Conservation (phyloP, 257 asterid species). For the Ehretia macrophylla region DNA sequence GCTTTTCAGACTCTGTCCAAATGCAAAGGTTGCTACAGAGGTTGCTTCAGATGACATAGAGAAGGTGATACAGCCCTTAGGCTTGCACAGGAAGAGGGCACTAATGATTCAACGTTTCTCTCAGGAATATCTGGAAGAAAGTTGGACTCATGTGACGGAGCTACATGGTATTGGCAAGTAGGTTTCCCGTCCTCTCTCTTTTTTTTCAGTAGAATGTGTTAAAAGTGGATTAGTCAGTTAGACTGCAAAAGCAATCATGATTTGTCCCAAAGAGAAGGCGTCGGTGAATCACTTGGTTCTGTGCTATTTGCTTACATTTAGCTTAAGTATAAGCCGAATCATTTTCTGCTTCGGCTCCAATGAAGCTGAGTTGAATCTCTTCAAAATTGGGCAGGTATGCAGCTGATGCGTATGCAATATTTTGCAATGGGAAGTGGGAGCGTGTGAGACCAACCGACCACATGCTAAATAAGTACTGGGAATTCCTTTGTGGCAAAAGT, state of each 20-base stretch:
- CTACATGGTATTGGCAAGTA: conserved; percentile 84
- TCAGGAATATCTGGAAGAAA: conserved; percentile 43
- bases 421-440: conserved; percentile 68
- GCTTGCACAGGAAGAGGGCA: conserved; percentile 62
- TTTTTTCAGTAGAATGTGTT: too few relatives aligned
- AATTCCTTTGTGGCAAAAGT: conserved; percentile 31
- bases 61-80: conserved; percentile 55
- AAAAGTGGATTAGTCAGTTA: too few relatives aligned
- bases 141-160: conserved; percentile 76
- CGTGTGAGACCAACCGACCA: conserved; percentile 58
- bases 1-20: conserved; percentile 65
- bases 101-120: conserved; percentile 48
- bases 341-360: too few relatives aligned
- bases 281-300: too few relatives aligned
- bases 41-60: conserved; percentile 45
- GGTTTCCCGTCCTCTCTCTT: conserved; percentile 10
- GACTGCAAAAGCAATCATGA: too few relatives aligned
- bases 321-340: too few relatives aligned
- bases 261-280: too few relatives aligned
- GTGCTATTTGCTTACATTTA: too few relatives aligned
- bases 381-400: conserved; percentile 50
- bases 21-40: conserved; percentile 59
- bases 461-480: conserved; percentile 75
- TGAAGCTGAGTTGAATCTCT: neutral
- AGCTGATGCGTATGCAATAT: conserved; percentile 83